Percentiles rank a stretch among this genome's conserved stretches.
Conservation (phyloP, 306 rosid species). For the Quercus alba region DNA sequence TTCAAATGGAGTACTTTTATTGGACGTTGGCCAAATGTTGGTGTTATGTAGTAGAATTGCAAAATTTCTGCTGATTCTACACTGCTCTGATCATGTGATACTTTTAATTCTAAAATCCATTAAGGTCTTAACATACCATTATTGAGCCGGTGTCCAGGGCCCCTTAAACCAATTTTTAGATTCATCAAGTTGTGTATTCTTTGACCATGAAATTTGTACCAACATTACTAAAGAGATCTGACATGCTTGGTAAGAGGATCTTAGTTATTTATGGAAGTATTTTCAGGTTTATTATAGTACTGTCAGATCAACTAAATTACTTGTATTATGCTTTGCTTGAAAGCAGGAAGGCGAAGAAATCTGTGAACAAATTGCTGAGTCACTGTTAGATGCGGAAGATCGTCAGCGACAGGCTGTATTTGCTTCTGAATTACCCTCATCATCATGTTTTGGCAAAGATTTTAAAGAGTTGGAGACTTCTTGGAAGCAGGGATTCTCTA, state of each 20-base stretch:
- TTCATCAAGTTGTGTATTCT: not conserved
- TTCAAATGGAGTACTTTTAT: no score
- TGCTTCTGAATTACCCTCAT: conserved; percentile 34
- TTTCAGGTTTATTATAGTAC: no score
- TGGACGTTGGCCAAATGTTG: no score
- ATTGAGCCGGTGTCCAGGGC: no score
- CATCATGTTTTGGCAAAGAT: conserved; percentile 24
- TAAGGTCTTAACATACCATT: no score
- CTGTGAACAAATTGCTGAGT: conserved; percentile 30
- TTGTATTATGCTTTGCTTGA: conserved; percentile 5
- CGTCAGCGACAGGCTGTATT: conserved; percentile 17
- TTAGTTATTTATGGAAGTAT: not conserved
- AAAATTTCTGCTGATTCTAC: no score
- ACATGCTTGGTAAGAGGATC: not conserved
- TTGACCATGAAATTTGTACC: not conserved
- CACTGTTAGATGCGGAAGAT: conserved; percentile 28
- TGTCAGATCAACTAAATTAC: not conserved
- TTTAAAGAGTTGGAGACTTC: conserved; percentile 28
- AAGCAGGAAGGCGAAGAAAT: conserved; percentile 57
- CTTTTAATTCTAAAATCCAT: no score
- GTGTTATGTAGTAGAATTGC: no score
- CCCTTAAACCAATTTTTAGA: not conserved
- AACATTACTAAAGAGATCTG: not conserved
- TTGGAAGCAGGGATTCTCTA: conserved; percentile 20
- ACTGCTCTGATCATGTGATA: no score